Percentiles rank a stretch among this genome's conserved stretches.
phyloP scores from a whole-genome alignment of 2,329 filamentous ascomycete genomes.

The Aspergillus sp. region DNA sequence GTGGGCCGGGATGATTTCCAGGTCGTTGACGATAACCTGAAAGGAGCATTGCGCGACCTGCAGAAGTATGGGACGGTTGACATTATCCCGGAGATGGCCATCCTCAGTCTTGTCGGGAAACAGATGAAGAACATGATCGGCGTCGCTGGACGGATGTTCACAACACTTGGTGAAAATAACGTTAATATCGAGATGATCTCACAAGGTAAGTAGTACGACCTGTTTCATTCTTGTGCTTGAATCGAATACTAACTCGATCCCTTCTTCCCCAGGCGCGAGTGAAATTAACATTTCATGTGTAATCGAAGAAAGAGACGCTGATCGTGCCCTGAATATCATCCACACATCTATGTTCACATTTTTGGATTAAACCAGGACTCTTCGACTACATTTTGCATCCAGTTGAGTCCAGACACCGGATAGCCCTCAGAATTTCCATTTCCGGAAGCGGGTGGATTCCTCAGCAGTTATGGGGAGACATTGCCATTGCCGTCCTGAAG shows the following conservation, averaged over 20 bases:
- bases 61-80: conserved; percentile 80
- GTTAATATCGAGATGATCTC: conserved; percentile 99
- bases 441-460: neutral
- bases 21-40: conserved; percentile 56
- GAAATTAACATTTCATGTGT: conserved; percentile 99
- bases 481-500: neutral
- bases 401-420: neutral
- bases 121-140: conserved; percentile 98
- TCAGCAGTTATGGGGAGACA: no score
- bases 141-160: conserved; percentile 90
- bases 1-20: conserved; percentile 41
- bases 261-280: conserved; percentile 61
- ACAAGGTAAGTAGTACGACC: conserved; percentile 58
- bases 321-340: conserved; percentile 87
- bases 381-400: neutral
- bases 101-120: conserved; percentile 84
- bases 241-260: conserved; percentile 8
- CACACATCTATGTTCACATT: conserved; percentile 97
- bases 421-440: neutral
- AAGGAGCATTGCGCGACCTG: conserved; percentile 61
- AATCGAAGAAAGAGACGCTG: conserved; percentile 82
- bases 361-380: conserved; percentile 52
- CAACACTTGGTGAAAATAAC: conserved; percentile 81
- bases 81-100: conserved; percentile 85
- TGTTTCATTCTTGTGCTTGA: conserved; percentile 1